Conservation (phyloP, 208 protist genomes). For the Leishmania mexicana region DNA sequence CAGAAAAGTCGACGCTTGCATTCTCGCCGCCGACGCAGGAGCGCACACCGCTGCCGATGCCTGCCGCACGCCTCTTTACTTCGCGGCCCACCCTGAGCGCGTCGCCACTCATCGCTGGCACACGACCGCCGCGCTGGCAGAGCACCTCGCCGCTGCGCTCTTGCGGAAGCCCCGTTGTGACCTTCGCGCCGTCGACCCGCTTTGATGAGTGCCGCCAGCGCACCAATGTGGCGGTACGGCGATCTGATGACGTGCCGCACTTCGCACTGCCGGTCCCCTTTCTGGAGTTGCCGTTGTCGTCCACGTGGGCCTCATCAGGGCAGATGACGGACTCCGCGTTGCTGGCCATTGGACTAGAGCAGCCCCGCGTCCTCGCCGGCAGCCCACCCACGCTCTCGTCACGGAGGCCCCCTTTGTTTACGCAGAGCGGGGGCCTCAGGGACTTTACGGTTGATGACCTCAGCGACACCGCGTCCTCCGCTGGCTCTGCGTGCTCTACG, state of each 20-base stretch:
- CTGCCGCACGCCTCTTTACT: neutral
- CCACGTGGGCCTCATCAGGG: neutral
- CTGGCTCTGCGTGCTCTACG: conserved; percentile 2
- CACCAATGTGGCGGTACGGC: conserved; percentile 16
- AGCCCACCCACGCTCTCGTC: neutral
- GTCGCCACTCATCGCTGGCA: neutral
- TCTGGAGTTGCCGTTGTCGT: neutral
- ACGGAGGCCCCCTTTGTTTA: neutral
- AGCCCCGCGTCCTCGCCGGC: neutral
- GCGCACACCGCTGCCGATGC: neutral
- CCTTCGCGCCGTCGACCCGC: conserved; percentile 19
- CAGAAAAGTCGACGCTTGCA: neutral
- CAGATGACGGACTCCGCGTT: neutral
- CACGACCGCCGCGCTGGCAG: neutral
- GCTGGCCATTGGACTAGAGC: neutral
- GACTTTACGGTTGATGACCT: neutral
- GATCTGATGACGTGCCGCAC: neutral
- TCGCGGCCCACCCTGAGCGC: neutral
- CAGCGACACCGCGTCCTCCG: conserved; percentile 3
- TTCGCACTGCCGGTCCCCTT: too few species aligned
- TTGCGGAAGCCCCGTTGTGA: neutral
- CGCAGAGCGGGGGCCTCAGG: neutral
- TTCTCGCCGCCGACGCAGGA: conserved; percentile 1
- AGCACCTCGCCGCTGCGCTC: neutral
- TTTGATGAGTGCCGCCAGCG: conserved; percentile 23